Base-by-base conservation (phyloP, 345 rosid species). In the Aquilaria yunnanensis region DNA sequence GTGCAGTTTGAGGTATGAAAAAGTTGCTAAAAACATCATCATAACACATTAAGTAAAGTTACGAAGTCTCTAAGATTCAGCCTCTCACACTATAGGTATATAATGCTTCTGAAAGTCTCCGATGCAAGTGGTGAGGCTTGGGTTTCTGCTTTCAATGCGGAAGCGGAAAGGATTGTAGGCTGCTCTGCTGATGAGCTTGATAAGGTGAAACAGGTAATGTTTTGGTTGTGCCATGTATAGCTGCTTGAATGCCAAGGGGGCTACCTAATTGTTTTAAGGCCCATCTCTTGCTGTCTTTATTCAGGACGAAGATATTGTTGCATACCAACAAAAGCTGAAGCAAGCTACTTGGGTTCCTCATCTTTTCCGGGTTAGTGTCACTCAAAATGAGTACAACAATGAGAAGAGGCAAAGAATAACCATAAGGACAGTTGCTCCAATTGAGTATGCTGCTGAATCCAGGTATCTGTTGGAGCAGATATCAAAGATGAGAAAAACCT, bases 331-430 rank as follows among this genome's bases (percentile, higher is more conserved):
- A 67, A 88, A 77, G 71, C 70, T 93, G 73, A 90, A 93, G 70
- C 83, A 80, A 76, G 87, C 84, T 11, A 93, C 94, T 11, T 90
- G 98, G 98, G 78, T 69, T 53, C 85, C 85, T 72, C 90, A 90
- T 78, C 67, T 82, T 55, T 83, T 93, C 64, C 70, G 85, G 49
- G 79, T 90, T 32, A 83, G 96, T 57, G 90, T 88, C 34, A 23
- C 85, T 8, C 98, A 82, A 68, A 74, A 84, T 1, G 97, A 93
- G 66, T 90, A 90, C 74, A 93, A 84, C 51, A 78, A 81, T 47
- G 98, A 93, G 75, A 90, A 90, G 84, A 80, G 89, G 62, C 98
- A 87, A 69, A 86, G 98, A 81, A 72, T 93, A 55, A 90, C 97
- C 14, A 85, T 81, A 12, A 90, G 67, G 78, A 87, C 74, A 45